Evolutionary conservation across 179 eudicot genomes (phyloP), one percentile per base, ranked within the genome.

Genomic region (Spergularia azorica): DNA sequence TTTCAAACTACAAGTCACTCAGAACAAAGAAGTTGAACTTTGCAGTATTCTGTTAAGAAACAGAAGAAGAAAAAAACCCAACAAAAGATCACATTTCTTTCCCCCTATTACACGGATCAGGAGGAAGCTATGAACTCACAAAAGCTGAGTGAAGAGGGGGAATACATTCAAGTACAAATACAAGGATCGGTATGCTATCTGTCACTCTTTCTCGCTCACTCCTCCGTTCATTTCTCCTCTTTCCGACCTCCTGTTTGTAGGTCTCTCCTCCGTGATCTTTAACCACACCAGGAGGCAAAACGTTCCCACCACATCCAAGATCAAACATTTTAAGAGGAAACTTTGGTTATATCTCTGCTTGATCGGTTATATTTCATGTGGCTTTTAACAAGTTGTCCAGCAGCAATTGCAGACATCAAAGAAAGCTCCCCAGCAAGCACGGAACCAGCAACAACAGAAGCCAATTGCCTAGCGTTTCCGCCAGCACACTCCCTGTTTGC

Each of bases 311-410:
- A 41, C 32, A 63, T 56, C 48, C 32, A 57, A 72, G n/a, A 17
- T 46, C 58, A 38, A 18, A 5, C 46, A 58, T 50, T 74, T 70
- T 79, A 85, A 32, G 84, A 63, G 32, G 77, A 58, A 48, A 12
- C 79, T 79, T 79, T 81, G 63, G 80, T 18, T 8, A 86, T 73
- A 67, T 86, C 86, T 77, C 84, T 74, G 81, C 76, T 86, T 4
- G 88, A 86, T 62, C 88, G 84, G 36, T 86, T 86, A 73, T 86
- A 86, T 69, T 86, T 86, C 88, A 86, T 76, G 82, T 86, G 88
- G 78, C 88, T 86, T 32, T 57, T 86, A 21, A 86, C 88, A 20
- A 86, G 88, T 54, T 86, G 88, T 26, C 85, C 85, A 1, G 88
- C 83, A 55, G 88, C 77, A 70, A 86, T 86, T 21, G 88, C 88